These are phyloP conservation scores for Melampsora americana DNA, from an alignment of 1,284 basidiomycete species.

Conservation along the genomic window DNA sequence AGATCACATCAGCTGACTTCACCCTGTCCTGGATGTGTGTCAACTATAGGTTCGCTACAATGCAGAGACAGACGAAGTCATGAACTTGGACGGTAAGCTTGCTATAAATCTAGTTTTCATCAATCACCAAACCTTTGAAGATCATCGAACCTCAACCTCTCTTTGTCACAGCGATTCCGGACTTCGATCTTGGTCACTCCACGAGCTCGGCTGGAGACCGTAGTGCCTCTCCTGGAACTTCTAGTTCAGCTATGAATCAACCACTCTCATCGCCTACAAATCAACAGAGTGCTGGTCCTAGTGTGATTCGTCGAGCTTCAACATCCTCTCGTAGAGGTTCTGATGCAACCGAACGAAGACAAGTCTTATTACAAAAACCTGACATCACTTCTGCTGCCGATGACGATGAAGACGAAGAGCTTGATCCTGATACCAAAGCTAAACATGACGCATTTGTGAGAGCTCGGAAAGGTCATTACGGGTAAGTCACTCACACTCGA, in stretches of 20 bases:
- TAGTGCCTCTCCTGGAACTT: background rate
- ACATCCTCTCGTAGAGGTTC: constrained; percentile 29
- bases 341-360: constrained; percentile 27
- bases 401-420: constrained; percentile 23
- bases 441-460: constrained; percentile 42
- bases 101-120: background rate
- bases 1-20: no score
- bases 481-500: background rate
- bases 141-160: background rate
- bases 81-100: constrained; percentile 36
- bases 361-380: constrained; percentile 37
- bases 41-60: constrained; percentile 37
- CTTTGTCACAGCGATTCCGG: constrained; percentile 19
- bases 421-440: constrained; percentile 33
- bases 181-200: constrained; percentile 34
- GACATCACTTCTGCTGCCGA: background rate
- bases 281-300: background rate
- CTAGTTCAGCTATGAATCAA: background rate
- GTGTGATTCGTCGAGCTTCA: constrained; percentile 16
- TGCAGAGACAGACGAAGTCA: constrained; percentile 41
- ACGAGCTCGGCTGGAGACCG: background rate
- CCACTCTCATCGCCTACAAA: background rate
- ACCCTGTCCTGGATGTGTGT: no score
- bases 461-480: constrained; percentile 40
- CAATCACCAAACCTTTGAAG: background rate